These are phyloP conservation scores for Blastobotrys proliferans DNA, from an alignment of 1,139 yeast species.

Conservation along the genomic window DNA sequence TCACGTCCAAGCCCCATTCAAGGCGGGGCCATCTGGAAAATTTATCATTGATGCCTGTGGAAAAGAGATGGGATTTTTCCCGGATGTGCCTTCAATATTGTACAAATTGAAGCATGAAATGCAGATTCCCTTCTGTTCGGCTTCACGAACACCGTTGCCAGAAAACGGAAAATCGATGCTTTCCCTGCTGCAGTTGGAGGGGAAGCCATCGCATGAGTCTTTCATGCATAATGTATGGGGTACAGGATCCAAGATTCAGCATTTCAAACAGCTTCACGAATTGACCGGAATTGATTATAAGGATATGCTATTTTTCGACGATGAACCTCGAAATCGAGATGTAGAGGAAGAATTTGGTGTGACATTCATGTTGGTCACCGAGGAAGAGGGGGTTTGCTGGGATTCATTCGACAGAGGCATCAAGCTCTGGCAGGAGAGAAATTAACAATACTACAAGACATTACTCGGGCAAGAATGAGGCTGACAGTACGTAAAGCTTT, in stretches of 20 bases:
- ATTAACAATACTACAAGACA: background rate
- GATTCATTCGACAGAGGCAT: conserved; percentile 38
- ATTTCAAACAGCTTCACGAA: conserved; percentile 46
- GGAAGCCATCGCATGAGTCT: conserved; percentile 44
- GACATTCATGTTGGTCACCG: conserved; percentile 51
- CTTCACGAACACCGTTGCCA: conserved; percentile 67
- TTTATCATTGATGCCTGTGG: conserved; percentile 48
- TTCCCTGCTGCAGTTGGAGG: conserved; percentile 45
- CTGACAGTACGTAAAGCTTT: too few relatives aligned
- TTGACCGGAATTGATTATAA: conserved; percentile 46
- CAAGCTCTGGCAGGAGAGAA: conserved; percentile 17
- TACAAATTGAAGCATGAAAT: conserved; percentile 36
- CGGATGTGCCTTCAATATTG: conserved; percentile 57
- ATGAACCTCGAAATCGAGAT: conserved; percentile 62
- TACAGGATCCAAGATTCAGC: conserved; percentile 56
- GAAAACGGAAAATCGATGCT: conserved; percentile 54
- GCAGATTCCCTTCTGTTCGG: conserved; percentile 50
- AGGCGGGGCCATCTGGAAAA: conserved; percentile 21
- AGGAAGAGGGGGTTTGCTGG: conserved; percentile 49
- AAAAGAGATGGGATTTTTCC: conserved; percentile 47
- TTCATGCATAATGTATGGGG: conserved; percentile 66
- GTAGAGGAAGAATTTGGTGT: conserved; percentile 56
- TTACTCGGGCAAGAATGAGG: too few relatives aligned
- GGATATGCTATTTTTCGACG: conserved; percentile 63
- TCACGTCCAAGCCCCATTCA: conserved; percentile 54